Evolutionary conservation across 768 basidiomycete genomes (phyloP).

Genomic region (Scleroderma bovista): DNA sequence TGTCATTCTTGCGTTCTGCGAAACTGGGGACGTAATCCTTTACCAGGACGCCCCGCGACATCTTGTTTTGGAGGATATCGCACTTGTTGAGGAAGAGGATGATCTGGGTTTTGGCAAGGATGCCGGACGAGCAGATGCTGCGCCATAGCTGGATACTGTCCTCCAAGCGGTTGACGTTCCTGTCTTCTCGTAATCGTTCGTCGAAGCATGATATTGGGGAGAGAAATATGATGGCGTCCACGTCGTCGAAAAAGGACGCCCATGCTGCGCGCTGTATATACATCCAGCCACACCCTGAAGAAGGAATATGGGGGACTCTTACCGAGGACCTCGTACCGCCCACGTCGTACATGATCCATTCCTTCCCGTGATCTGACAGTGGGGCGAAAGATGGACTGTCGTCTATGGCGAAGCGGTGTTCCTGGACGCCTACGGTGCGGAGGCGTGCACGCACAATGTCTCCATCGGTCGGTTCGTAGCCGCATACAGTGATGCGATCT

Average conservation of each 20-base stretch:
- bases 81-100: conserved; percentile 61
- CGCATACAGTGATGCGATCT: conserved; percentile 55
- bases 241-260: conserved; percentile 80
- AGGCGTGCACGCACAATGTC: conserved; percentile 78
- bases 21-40: conserved; percentile 68
- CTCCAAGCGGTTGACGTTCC: conserved; percentile 64
- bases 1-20: conserved; percentile 67
- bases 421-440: conserved; percentile 73
- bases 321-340: conserved; percentile 71
- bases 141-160: conserved; percentile 76
- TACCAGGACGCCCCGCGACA: conserved; percentile 61
- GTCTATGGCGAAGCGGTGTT: conserved; percentile 62
- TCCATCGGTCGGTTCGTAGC: conserved; percentile 66
- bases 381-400: conserved; percentile 40
- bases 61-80: conserved; percentile 67
- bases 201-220: conserved; percentile 73
- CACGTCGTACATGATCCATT: conserved; percentile 81
- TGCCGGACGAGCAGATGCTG: conserved; percentile 62
- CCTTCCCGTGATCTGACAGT: conserved; percentile 46
- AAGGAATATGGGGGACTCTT: conserved; percentile 10
- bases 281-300: conserved; percentile 1
- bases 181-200: conserved; percentile 69
- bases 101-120: conserved; percentile 53
- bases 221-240: conserved; percentile 81
- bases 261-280: conserved; percentile 57